A percentile compares a stretch with the other conserved stretches of the same genome.
Conservation (phyloP, 2,329 filamentous ascomycete genomes). For the Penicillium italicum region DNA sequence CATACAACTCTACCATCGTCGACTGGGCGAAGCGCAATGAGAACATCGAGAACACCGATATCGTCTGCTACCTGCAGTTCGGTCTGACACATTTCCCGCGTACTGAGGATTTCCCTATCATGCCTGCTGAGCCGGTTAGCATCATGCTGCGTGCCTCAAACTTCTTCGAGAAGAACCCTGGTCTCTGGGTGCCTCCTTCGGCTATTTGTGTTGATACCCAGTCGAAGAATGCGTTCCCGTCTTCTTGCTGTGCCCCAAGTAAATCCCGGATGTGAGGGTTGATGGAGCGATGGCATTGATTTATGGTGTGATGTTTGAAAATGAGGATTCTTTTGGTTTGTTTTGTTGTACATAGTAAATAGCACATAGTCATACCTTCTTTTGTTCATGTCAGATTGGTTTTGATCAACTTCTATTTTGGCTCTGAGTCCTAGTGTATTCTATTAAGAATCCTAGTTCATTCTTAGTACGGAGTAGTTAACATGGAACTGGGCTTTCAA, state of each 20-base stretch:
- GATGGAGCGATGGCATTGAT: neutral
- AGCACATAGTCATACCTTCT: neutral
- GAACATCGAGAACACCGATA: slow-evolving; percentile 53
- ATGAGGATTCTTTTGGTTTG: neutral
- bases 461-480: too few species aligned
- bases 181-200: slow-evolving; percentile 53
- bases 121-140: slow-evolving; percentile 57
- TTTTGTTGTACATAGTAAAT: slow-evolving; percentile 13
- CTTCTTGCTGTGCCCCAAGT: slow-evolving; percentile 21
- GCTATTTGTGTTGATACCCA: slow-evolving; percentile 29
- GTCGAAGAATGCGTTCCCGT: slow-evolving; percentile 27
- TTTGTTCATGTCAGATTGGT: neutral
- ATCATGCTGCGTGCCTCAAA: slow-evolving; percentile 58
- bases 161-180: slow-evolving; percentile 58
- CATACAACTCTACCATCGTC: slow-evolving; percentile 45
- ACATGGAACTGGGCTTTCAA: too few species aligned
- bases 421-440: too few species aligned
- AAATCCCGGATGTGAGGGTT: slow-evolving; percentile 17
- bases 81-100: slow-evolving; percentile 54
- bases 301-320: slow-evolving; percentile 3
- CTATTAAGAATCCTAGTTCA: neutral
- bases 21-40: slow-evolving; percentile 46
- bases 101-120: slow-evolving; percentile 56
- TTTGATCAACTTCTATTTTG: neutral
- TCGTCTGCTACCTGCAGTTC: slow-evolving; percentile 57